phyloP scores from a whole-genome alignment of 2,329 filamentous ascomycete species.

The Colletotrichum viniferum region DNA sequence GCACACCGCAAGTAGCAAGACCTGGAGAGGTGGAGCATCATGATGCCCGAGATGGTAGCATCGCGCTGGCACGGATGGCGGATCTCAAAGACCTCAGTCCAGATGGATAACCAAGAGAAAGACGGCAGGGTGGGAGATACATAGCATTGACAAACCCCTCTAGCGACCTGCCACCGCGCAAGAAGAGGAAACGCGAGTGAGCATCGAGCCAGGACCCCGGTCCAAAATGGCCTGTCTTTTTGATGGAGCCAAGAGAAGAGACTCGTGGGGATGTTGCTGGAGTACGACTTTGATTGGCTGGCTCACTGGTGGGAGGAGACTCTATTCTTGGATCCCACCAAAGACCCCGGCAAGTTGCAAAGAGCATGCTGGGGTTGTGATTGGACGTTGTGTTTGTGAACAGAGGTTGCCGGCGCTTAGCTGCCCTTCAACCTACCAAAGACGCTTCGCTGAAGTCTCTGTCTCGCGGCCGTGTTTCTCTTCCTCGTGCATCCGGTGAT shows the following conservation, averaged over 20 bases:
- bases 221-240: slow-evolving; percentile 16
- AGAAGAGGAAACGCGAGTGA: slow-evolving; percentile 1
- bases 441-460: not conserved
- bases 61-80: not conserved
- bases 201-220: slow-evolving; percentile 2
- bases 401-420: slow-evolving; percentile 25
- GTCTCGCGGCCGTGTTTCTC: not conserved
- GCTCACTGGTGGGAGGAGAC: not conserved
- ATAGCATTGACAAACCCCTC: slow-evolving; percentile 1
- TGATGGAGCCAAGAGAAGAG: slow-evolving; percentile 9
- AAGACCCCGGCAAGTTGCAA: not conserved
- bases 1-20: not conserved
- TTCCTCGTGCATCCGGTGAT: not conserved
- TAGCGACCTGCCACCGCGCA: not conserved
- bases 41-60: not conserved
- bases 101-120: not conserved
- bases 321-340: slow-evolving; percentile 26
- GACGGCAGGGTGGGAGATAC: not conserved
- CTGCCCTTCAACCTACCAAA: not conserved
- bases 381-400: slow-evolving; percentile 22
- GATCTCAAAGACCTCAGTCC: not conserved
- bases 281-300: slow-evolving; percentile 11
- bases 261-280: slow-evolving; percentile 1
- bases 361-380: slow-evolving; percentile 14
- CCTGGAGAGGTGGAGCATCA: not conserved